These are phyloP conservation scores for Darksidea phi DNA, from an alignment of 495 filamentous ascomycete species.

Conservation along the genomic window DNA sequence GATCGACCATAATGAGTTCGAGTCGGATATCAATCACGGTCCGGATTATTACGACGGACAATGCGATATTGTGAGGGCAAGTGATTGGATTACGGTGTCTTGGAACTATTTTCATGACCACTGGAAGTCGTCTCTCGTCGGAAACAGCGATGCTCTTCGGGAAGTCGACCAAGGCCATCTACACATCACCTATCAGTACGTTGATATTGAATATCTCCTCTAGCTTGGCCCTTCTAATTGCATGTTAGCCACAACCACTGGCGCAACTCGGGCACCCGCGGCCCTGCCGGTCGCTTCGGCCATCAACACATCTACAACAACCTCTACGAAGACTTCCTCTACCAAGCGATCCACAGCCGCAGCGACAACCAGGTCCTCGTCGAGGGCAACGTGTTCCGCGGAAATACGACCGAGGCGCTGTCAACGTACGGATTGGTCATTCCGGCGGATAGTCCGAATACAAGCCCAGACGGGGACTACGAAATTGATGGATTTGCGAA, in stretches of 20 bases:
- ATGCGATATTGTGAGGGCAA: slow-evolving; percentile 35
- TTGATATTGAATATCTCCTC: no score
- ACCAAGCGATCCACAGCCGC: slow-evolving; percentile 43
- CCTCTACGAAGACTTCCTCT: slow-evolving; percentile 41
- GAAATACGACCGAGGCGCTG: slow-evolving; percentile 46
- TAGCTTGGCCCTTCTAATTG: no score
- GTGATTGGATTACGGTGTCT: slow-evolving; percentile 43
- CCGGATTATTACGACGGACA: slow-evolving; percentile 38
- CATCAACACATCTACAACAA: slow-evolving; percentile 44
- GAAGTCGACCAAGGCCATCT: slow-evolving; percentile 39
- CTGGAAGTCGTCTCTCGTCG: slow-evolving; percentile 36
- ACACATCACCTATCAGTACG: slow-evolving; percentile 43
- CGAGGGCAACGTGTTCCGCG: slow-evolving; percentile 45
- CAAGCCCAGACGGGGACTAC: slow-evolving; percentile 42
- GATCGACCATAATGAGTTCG: slow-evolving; percentile 38
- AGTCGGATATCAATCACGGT: slow-evolving; percentile 27
- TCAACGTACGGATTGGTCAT: slow-evolving; percentile 52
- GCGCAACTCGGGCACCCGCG: slow-evolving; percentile 42
- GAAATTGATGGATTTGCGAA: slow-evolving; percentile 49
- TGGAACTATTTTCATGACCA: slow-evolving; percentile 43
- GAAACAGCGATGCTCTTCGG: slow-evolving; percentile 35
- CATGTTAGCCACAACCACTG: slow-evolving; percentile 41
- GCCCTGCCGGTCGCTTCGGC: slow-evolving; percentile 43
- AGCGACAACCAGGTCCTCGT: slow-evolving; percentile 43
- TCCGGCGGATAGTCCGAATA: slow-evolving; percentile 47